These are phyloP conservation scores for Sordariomycetes sp. DNA, from an alignment of 2,329 filamentous ascomycete genomes.

Conservation along the genomic window DNA sequence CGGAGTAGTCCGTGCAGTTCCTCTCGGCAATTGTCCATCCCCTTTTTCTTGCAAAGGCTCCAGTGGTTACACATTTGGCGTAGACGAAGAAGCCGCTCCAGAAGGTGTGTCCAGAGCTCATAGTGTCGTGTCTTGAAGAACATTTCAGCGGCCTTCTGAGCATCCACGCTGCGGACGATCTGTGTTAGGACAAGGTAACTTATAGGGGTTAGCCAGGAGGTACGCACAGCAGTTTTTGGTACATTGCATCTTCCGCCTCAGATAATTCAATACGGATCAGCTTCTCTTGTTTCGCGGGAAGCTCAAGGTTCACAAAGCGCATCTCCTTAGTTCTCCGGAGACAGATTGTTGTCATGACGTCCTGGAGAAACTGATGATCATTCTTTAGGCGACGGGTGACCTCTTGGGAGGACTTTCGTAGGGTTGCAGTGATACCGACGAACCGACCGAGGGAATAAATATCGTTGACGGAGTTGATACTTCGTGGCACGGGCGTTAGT, in stretches of 20 bases:
- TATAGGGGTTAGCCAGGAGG: neutral
- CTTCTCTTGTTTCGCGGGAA: slow-evolving; percentile 69
- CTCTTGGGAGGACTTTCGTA: slow-evolving; percentile 55
- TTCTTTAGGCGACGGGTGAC: slow-evolving; percentile 57
- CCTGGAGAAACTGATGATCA: slow-evolving; percentile 60
- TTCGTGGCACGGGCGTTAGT: slow-evolving; percentile 11
- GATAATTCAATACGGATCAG: slow-evolving; percentile 66
- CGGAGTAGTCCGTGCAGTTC: slow-evolving; percentile 43
- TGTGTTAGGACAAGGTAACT: slow-evolving; percentile 12
- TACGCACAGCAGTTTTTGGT: slow-evolving; percentile 58
- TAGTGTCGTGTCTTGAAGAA: slow-evolving; percentile 38
- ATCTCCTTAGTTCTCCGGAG: slow-evolving; percentile 79
- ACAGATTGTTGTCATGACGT: slow-evolving; percentile 71
- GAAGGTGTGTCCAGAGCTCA: slow-evolving; percentile 29
- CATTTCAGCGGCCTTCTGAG: slow-evolving; percentile 29
- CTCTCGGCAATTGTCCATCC: slow-evolving; percentile 61
- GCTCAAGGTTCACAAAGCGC: slow-evolving; percentile 71
- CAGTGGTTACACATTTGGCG: slow-evolving; percentile 85
- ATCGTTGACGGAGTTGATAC: slow-evolving; percentile 70
- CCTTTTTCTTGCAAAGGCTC: slow-evolving; percentile 61
- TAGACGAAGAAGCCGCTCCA: slow-evolving; percentile 73
- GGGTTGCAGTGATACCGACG: slow-evolving; percentile 62
- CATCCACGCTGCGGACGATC: slow-evolving; percentile 45
- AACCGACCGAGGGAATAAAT: slow-evolving; percentile 73
- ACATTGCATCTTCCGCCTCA: slow-evolving; percentile 64